phyloP scores from a whole-genome alignment of 352 stramenopile genomes.

The Blastocystis hominis region DNA sequence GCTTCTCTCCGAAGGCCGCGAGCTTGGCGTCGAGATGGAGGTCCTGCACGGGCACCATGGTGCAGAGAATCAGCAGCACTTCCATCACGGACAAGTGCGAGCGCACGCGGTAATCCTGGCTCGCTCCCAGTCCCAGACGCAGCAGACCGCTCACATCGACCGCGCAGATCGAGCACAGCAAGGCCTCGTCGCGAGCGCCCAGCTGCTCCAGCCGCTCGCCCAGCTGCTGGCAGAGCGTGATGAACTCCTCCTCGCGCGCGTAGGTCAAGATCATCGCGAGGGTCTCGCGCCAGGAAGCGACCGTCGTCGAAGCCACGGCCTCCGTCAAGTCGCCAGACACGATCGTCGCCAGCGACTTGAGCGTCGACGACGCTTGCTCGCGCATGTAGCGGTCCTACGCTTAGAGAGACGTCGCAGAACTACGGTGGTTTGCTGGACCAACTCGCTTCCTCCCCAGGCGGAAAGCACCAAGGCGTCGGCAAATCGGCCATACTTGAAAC shows the following conservation, averaged over 20 bases:
- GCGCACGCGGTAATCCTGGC: neutral
- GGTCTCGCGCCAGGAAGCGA: slow-evolving; percentile 85
- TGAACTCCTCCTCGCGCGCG: slow-evolving; percentile 89
- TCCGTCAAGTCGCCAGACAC: slow-evolving; percentile 88
- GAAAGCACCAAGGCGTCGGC: slow-evolving; percentile 85
- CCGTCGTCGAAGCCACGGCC: slow-evolving; percentile 79
- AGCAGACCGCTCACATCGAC: slow-evolving; percentile 58
- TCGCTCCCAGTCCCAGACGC: slow-evolving; percentile 41
- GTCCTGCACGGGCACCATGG: neutral
- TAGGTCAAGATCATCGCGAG: slow-evolving; percentile 93
- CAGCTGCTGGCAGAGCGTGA: slow-evolving; percentile 82
- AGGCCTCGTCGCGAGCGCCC: slow-evolving; percentile 44
- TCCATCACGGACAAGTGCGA: neutral
- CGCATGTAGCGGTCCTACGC: slow-evolving; percentile 79
- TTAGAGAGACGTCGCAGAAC: slow-evolving; percentile 78
- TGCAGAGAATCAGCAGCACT: neutral
- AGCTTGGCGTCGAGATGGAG: neutral
- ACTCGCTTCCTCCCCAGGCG: slow-evolving; percentile 79
- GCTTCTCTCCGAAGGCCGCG: neutral
- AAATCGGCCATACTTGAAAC: slow-evolving; percentile 84
- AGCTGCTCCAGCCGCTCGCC: slow-evolving; percentile 78
- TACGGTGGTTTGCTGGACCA: slow-evolving; percentile 87
- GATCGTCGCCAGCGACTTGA: slow-evolving; percentile 66
- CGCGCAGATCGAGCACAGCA: slow-evolving; percentile 59
- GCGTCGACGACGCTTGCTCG: neutral